Evolutionary conservation across 768 basidiomycete species (phyloP), one percentile per base, ranked within the genome.

Genomic region (Kwoniella sp.): DNA sequence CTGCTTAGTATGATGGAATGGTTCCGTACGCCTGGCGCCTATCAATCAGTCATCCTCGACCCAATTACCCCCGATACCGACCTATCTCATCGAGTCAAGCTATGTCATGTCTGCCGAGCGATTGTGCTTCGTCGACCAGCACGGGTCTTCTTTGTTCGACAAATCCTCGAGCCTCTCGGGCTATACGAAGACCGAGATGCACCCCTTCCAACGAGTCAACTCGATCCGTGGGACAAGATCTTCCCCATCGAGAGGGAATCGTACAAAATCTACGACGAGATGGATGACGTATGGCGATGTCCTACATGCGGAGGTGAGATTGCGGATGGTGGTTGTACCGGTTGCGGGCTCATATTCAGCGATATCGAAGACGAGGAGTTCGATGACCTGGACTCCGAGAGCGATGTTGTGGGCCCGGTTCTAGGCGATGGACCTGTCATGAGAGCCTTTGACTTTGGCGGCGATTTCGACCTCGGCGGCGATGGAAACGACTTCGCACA

Each of bases 81-180:
- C 59, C 60, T 77, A 8, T 59, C 67, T 2, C 68, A 73, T 51
- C 69, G 69, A 12, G 44, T 63, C 26, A 77, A 77, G 36, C 19
- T 67, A 13, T 77, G 76, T 46, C 71, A 71, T 54, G 65, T 71
- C 49, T 77, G 76, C 56, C 76, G 76, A 33, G 40, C 64, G 21
- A 24, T 33, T 25, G 60, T 77, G 25, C 29, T 71, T 27, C 64
- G 68, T 27, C 71, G 71, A 27, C 76, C 76, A 1, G 60, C 71
- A 1, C 46, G 71, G 36, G 60, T 71, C 50, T 77, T 69, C 55
- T 54, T 59, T 53, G 47, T 73, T 8, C 48, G 60, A 17, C 51
- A 54, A 2, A 64, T 77, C 29, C 65, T 77, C 21, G 71, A 71
- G 58, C 69, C 71, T 4, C 64, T 74, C n/a, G 73, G 71, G 2